Evolutionary conservation across 148 eudicot species (phyloP).

Genomic region (Spergularia bocconei): DNA sequence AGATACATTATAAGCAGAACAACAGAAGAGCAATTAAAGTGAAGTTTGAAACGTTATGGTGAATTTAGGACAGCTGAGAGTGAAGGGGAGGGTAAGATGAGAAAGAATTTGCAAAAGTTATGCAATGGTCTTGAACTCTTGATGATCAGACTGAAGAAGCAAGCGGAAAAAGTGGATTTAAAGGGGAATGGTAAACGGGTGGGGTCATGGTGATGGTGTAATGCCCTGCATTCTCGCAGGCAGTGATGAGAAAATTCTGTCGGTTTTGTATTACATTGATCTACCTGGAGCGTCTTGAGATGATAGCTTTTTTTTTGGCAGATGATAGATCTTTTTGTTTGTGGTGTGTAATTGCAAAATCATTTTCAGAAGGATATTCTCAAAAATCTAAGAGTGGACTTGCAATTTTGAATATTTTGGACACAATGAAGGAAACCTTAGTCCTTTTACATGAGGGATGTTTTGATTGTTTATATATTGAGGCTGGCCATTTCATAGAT

Average conservation of each 20-base stretch:
- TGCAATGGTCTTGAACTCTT: no score
- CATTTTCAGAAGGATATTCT: not conserved
- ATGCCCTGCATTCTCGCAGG: not conserved
- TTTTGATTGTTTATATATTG: not conserved
- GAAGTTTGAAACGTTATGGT: not conserved
- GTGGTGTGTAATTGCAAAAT: not conserved
- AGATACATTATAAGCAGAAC: not conserved
- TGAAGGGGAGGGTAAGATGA: not conserved
- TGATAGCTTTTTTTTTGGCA: not conserved
- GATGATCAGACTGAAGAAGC: no score
- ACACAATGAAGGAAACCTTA: not conserved
- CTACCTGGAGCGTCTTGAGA: not conserved
- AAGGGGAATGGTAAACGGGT: no score
- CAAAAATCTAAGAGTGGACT: not conserved
- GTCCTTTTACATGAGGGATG: not conserved
- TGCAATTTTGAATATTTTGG: not conserved
- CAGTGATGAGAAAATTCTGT: not conserved
- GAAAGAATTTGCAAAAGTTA: no score
- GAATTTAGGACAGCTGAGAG: not conserved
- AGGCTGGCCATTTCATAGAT: not conserved
- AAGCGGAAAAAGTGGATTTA: no score
- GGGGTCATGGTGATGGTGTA: not conserved
- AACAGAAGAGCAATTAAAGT: not conserved
- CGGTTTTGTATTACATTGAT: not conserved
- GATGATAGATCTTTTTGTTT: not conserved